Percentiles rank a stretch among this genome's conserved stretches.
Evolutionary conservation across 225 moss, liverwort and hornwort genomes (phyloP).

Genomic region (Takakia lepidozioides): DNA sequence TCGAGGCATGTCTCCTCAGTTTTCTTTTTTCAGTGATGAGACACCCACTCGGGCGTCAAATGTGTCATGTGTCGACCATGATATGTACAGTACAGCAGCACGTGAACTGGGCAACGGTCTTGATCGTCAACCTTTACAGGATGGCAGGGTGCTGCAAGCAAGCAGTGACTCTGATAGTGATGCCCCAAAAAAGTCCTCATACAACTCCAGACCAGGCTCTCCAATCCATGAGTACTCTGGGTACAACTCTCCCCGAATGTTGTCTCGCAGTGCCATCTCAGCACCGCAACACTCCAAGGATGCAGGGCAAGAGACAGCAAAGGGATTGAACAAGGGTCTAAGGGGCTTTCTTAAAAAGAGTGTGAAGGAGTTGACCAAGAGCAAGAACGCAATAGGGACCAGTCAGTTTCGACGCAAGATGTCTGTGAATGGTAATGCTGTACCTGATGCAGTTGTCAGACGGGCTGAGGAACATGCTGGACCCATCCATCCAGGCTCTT

Average conservation of each 20-base stretch:
- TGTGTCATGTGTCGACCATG: conserved; percentile 31
- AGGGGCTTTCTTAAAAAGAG: conserved; percentile 68
- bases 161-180: conserved; percentile 89
- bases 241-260: too few relatives aligned
- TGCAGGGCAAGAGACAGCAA: conserved; percentile 34
- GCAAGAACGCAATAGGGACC: conserved; percentile 20
- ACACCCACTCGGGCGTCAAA: conserved; percentile 25
- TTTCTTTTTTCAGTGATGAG: conserved; percentile 26
- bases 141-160: conserved; percentile 30
- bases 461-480: conserved; percentile 80
- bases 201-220: too few relatives aligned
- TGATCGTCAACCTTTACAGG: conserved; percentile 23
- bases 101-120: conserved; percentile 20
- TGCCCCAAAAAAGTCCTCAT: conserved; percentile 16
- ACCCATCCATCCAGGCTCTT: conserved; percentile 75
- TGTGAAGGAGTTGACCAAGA: conserved; percentile 45
- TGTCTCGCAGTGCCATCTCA: too few relatives aligned
- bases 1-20: conserved; percentile 16
- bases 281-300: conserved; percentile 46
- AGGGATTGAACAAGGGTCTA: conserved; percentile 30
- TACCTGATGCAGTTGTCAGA: conserved; percentile 62
- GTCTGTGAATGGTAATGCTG: conserved; percentile 60
- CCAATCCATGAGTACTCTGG: too few relatives aligned
- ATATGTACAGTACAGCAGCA: conserved; percentile 22
- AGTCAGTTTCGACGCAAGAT: conserved; percentile 56